Evolutionary conservation across 2,329 filamentous ascomycete genomes (phyloP), one percentile per base, ranked within the genome.

Genomic region (Talaromyces sp.): DNA sequence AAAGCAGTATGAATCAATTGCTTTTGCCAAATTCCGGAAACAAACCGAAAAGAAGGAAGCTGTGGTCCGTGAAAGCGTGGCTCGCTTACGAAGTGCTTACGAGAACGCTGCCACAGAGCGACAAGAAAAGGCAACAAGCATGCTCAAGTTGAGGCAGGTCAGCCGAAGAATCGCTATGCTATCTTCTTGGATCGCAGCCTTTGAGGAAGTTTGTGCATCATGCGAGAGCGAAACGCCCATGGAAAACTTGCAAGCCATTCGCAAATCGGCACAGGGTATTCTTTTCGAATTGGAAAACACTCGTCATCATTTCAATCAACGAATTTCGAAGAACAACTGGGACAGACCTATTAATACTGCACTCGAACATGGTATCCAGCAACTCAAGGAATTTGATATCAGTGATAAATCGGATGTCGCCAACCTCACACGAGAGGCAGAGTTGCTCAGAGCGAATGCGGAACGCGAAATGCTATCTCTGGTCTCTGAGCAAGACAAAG

Each of bases 101-200:
- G 89, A 96, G 15, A 86, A 96, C 69, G 88, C 91, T 0, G 79
- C 83, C 3, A 68, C 81, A 0, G 91, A 97, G 70, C 83, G 94
- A 52, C 85, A 88, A 66, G 91, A 97, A 62, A 89, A 89, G 65
- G 79, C 89, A 43, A 84, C 79, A 60, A 86, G 86, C 67, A 90
- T 95, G 85, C 90, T 90, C 76, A 91, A 89, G 65, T 77, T 95
- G 60, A 86, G 88, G 64, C 85, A 89, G 56, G 85, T 96, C 33
- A 91, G 96, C 75, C 84, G 91, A 63, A 85, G 94, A 15, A 96
- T 97, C 61, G 82, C 85, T 6, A 80, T 96, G 60, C 80, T 99
- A n/a, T 92, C 89, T 3, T 87, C 88, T 1, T 99, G 94, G 94
- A 88, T 97, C 58, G 89, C 89, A 1, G 91, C 91, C 1, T 99